These are phyloP conservation scores for Obba rivulosa DNA, from an alignment of 768 basidiomycete species.

Conservation along the genomic window DNA sequence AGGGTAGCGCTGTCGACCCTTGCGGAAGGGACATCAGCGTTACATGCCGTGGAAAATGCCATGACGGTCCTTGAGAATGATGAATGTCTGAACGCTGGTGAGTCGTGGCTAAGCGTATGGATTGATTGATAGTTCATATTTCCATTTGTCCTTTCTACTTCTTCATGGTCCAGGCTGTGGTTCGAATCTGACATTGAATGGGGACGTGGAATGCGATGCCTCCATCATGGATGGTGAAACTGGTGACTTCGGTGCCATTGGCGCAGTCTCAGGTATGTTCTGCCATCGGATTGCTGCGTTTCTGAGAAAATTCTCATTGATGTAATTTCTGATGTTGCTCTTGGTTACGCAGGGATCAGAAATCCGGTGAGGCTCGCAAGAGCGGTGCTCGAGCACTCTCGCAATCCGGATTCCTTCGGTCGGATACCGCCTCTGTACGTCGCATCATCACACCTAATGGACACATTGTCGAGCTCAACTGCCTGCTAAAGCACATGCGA, in stretches of 20 bases:
- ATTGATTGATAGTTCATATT: neutral
- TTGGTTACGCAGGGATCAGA: conserved; percentile 43
- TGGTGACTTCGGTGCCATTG: conserved; percentile 63
- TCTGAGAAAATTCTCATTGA: neutral
- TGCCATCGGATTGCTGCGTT: too few species aligned
- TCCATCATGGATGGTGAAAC: conserved; percentile 55
- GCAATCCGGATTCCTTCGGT: conserved; percentile 44
- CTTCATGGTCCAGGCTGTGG: conserved; percentile 50
- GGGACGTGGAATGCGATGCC: conserved; percentile 79
- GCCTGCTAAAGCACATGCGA: neutral
- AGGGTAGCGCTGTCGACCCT: conserved; percentile 30
- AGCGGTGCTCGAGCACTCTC: conserved; percentile 49
- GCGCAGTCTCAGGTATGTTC: conserved; percentile 59
- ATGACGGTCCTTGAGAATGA: conserved; percentile 62
- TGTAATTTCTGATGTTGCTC: neutral
- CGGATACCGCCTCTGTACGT: conserved; percentile 67
- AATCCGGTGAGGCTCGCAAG: conserved; percentile 66
- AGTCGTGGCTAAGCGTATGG: conserved; percentile 1
- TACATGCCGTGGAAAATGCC: conserved; percentile 47
- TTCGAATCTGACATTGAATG: conserved; percentile 72
- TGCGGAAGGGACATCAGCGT: conserved; percentile 20
- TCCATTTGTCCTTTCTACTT: neutral
- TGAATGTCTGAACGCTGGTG: conserved; percentile 67
- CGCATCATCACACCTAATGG: neutral
- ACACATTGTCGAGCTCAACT: neutral